Evolutionary conservation across 768 basidiomycete genomes (phyloP).

Genomic region (Russula earlei): DNA sequence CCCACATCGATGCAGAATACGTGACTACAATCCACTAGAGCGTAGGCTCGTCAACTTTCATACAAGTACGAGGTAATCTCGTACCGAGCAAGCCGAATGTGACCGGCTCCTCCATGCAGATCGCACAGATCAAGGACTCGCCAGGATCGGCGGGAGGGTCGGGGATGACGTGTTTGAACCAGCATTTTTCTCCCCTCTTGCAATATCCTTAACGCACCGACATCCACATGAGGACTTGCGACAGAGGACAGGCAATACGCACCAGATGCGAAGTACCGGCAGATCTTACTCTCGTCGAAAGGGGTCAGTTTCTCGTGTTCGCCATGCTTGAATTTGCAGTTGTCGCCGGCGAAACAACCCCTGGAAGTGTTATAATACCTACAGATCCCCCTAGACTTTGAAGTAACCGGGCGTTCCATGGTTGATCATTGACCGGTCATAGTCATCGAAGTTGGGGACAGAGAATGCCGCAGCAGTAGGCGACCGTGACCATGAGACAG

Average conservation of each 20-base stretch:
- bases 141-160: background rate
- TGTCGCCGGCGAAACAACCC: conserved; percentile 60
- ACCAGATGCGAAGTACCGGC: conserved; percentile 57
- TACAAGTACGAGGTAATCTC: conserved; percentile 2
- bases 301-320: conserved; percentile 45
- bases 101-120: conserved; percentile 65
- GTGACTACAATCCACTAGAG: conserved; percentile 63
- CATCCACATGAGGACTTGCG: background rate
- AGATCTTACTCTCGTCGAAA: conserved; percentile 62
- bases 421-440: conserved; percentile 18
- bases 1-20: conserved; percentile 65
- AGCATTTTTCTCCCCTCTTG: conserved; percentile 57
- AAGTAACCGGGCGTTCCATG: conserved; percentile 46
- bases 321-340: conserved; percentile 73
- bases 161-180: conserved; percentile 55
- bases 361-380: conserved; percentile 51
- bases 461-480: background rate
- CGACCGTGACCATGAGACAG: background rate
- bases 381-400: conserved; percentile 64
- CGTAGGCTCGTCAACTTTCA: conserved; percentile 10
- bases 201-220: conserved; percentile 47
- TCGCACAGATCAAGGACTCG: conserved; percentile 50
- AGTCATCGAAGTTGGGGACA: conserved; percentile 5
- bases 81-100: conserved; percentile 61
- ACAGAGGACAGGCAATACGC: conserved; percentile 8